Evolutionary conservation across 2,329 filamentous ascomycete species (phyloP), one percentile per base, ranked within the genome.

Genomic region (Conoideocrella luteorostrata): DNA sequence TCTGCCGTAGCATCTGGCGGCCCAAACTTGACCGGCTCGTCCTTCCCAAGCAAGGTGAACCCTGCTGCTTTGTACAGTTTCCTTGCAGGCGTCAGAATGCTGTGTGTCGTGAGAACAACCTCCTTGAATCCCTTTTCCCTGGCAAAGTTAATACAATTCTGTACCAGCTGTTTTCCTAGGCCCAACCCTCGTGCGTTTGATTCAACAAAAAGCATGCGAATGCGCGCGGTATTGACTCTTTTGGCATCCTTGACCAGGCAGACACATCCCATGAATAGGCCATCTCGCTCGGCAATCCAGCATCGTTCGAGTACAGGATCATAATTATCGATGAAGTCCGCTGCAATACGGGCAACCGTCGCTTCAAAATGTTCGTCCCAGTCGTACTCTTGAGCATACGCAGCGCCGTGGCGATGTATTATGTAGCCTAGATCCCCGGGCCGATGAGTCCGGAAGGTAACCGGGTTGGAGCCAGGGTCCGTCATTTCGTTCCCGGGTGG

Each of bases 241-340:
- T 48, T 22, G 22, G 21, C 36, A 20, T 56, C 51, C 7, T 47
- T 49, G 30, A 53, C 39, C 1, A 60, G 39, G n/a, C 55, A 49
- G 17, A 60, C 44, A 39, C 50, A 56, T 5, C 58, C 57, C 1
- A 53, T 35, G 28, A 60, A 60, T 4, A 48, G 20, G 4, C 40
- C 51, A 4, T 48, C 47, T 4, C 39, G 44, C 36, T 60, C 57
- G 0, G 54, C 56, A 10, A 60, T 56, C 57, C 57, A 60, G 45
- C 52, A 55, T 2, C 50, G 52, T n/a, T 59, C 57, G n/a, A 11
- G 22, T 7, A 29, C 28, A 3, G 52, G 47, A 20, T 59, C 48
- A 41, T 50, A 51, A 12, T 52, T 53, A 11, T 49, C 44, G 24
- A 57, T 33, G 36, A 59, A 59, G 17, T 57, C 55, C 7, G 54